Evolutionary conservation across 2,329 filamentous ascomycete species (phyloP), one percentile per base, ranked within the genome.

Genomic region (Cadophora sp.): DNA sequence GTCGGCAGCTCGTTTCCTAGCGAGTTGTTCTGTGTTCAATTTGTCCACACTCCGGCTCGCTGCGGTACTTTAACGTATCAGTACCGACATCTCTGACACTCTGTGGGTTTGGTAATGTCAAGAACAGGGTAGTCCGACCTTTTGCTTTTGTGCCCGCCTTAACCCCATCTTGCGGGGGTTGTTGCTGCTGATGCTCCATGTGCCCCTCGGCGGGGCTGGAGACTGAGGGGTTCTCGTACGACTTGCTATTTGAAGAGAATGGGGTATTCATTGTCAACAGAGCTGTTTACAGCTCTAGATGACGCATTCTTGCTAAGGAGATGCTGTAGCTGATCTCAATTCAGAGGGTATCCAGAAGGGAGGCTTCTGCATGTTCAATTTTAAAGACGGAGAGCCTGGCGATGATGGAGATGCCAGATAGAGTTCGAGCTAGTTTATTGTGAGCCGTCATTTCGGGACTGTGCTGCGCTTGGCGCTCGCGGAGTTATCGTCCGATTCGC

Each of bases 21-120:
- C 61, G 31, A 63, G 61, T 63, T 63, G 46, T 53, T 63, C 61
- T 19, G 31, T 48, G 22, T 55, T 53, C 31, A 63, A 40, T 4
- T 55, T 53, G 12, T 46, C 50, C 14, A 63, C 61, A 40, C 48
- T 53, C 14, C 61, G 51, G 58, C 37, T 62, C 14, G 26, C 59
- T 50, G 43, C 7, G 26, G 11, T 29, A n/a, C n/a, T 34, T 31
- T 26, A 34, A 6, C 19, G 26, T 58, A 14, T 58, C 55, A 58
- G 55, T 27, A n/a, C 7, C 12, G 19, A 1, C 4, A 34, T 11
- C 16, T 3, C 27, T 27, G 37, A 43, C 37, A 16, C n/a, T 6
- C 43, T 48, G 6, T 48, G 43, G 19, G 22, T 48, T 48, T 6
- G 6, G 12, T 22, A 48, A 9, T 22, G 22, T 48, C n/a, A n/a